phyloP scores from a whole-genome alignment of 768 basidiomycete species.

The Vishniacozyma victoriae region DNA sequence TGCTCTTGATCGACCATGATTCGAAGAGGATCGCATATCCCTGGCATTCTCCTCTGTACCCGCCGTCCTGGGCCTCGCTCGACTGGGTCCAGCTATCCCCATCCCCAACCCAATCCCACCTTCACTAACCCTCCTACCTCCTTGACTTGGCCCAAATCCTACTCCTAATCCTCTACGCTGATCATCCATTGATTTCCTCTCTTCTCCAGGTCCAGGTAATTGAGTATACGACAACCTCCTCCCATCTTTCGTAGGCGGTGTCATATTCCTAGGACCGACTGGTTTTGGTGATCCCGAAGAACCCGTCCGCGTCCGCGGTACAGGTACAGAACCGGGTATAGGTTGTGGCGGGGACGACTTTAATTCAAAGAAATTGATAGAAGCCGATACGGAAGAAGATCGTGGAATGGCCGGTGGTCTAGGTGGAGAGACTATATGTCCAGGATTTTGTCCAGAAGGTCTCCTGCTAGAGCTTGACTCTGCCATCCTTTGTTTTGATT shows the following conservation, averaged over 20 bases:
- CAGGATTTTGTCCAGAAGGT: no score
- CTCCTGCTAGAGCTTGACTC: no score
- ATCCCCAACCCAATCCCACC: conserved; percentile 3
- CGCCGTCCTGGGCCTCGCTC: conserved; percentile 1
- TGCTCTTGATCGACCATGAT: no score
- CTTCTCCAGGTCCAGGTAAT: not conserved
- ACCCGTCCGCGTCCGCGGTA: conserved; percentile 1
- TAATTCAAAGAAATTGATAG: conserved; percentile 7
- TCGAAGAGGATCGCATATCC: no score
- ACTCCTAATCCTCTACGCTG: no score
- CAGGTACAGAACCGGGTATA: conserved; percentile 4
- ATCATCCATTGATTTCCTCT: conserved; percentile 3
- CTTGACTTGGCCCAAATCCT: no score
- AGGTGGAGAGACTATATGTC: not conserved
- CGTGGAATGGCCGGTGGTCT: not conserved
- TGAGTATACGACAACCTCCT: not conserved
- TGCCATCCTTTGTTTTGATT: no score
- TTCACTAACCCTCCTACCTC: no score
- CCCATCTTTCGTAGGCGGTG: not conserved
- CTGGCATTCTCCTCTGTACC: not conserved
- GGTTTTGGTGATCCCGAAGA: conserved; percentile 1
- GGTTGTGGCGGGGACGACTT: conserved; percentile 2
- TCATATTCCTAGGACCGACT: no score
- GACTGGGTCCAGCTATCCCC: not conserved
- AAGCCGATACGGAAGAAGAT: conserved; percentile 9